A percentile compares a stretch with the other conserved stretches of the same genome.
Evolutionary conservation across 768 basidiomycete genomes (phyloP).

Genomic region (Leucocoprinus leucothites): DNA sequence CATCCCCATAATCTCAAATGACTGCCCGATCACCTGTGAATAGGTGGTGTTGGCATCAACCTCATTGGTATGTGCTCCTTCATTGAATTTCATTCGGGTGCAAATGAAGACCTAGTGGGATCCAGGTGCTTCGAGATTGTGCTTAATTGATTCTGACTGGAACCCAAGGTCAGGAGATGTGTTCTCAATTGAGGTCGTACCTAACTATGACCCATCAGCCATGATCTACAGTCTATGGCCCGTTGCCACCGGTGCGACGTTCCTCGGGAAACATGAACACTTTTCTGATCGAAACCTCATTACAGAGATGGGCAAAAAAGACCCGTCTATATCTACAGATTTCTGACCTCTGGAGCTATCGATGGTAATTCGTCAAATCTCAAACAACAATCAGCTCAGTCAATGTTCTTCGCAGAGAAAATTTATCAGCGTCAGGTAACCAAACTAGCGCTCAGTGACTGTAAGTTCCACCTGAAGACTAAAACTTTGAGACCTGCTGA

Average conservation of each 20-base stretch:
- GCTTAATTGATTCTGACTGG: constrained; percentile 91
- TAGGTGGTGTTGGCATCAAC: constrained; percentile 92
- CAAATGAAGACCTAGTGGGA: background rate
- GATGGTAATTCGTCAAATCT: constrained; percentile 52
- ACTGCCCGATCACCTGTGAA: too few species aligned
- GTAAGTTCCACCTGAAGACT: constrained; percentile 30
- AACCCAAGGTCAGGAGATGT: constrained; percentile 66
- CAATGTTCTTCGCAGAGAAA: constrained; percentile 54
- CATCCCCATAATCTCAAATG: background rate
- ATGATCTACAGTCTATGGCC: constrained; percentile 96
- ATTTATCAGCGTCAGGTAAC: constrained; percentile 94
- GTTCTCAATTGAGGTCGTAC: background rate
- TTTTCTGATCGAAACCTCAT: background rate
- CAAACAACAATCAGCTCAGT: background rate
- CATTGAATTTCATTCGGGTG: background rate
- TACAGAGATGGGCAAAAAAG: constrained; percentile 89
- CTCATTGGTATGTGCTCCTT: constrained; percentile 58
- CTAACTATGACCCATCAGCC: constrained; percentile 37
- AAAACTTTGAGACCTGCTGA: background rate
- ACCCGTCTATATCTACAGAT: constrained; percentile 86
- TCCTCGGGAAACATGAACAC: background rate
- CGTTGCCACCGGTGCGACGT: constrained; percentile 77
- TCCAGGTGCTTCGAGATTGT: constrained; percentile 75
- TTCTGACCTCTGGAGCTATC: constrained; percentile 85
- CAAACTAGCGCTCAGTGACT: constrained; percentile 87